Percentiles rank a stretch among this genome's conserved stretches.
phyloP scores from a whole-genome alignment of 1,284 basidiomycete genomes.

The Sanghuangporus weigelae region DNA sequence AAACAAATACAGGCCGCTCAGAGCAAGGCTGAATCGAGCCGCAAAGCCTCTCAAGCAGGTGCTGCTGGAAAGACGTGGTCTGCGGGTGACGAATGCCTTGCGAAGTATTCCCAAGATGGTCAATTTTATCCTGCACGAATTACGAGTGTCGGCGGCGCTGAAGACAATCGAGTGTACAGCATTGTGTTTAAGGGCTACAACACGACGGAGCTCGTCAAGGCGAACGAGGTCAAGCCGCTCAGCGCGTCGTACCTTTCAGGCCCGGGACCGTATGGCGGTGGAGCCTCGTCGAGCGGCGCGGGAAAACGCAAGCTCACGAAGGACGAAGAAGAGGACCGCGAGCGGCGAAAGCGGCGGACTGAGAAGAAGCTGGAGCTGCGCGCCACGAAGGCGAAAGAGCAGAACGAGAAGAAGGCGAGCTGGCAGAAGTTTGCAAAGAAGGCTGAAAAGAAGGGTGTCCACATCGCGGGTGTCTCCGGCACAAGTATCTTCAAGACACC shows the following conservation, averaged over 20 bases:
- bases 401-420: constrained; percentile 80
- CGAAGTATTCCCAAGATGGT: constrained; percentile 88
- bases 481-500: constrained; percentile 96
- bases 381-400: constrained; percentile 87
- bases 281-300: constrained; percentile 26
- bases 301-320: constrained; percentile 76
- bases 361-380: constrained; percentile 90
- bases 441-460: constrained; percentile 91
- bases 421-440: constrained; percentile 99
- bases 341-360: constrained; percentile 91
- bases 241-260: constrained; percentile 33
- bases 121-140: constrained; percentile 91
- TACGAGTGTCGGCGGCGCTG: constrained; percentile 81
- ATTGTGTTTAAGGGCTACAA: constrained; percentile 96
- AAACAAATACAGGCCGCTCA: constrained; percentile 46
- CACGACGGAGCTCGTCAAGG: constrained; percentile 85
- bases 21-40: constrained; percentile 43
- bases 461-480: constrained; percentile 80
- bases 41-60: constrained; percentile 3
- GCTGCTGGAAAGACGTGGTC: constrained; percentile 46
- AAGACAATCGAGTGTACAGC: constrained; percentile 83
- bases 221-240: constrained; percentile 65
- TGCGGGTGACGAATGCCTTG: constrained; percentile 91
- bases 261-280: constrained; percentile 4
- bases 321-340: constrained; percentile 84